Percentiles rank a stretch among this genome's conserved stretches.
Evolutionary conservation across 768 basidiomycete species (phyloP).

Genomic region (Agaricus bisporus): DNA sequence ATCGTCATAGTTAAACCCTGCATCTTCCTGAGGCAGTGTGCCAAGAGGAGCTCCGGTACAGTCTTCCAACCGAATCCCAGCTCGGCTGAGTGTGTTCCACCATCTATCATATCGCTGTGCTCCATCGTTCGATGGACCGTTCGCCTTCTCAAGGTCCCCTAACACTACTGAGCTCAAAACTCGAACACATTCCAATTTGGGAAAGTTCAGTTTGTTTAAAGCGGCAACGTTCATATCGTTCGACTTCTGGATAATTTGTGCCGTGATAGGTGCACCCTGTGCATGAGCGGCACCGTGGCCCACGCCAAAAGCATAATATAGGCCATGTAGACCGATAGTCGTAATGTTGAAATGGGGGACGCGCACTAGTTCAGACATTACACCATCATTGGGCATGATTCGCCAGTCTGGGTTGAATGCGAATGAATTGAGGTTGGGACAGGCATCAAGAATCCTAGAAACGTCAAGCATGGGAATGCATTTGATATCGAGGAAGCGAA

Average conservation of each 20-base stretch:
- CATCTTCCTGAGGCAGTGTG: constrained; percentile 33
- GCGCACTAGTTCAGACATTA: constrained; percentile 34
- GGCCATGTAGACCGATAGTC: constrained; percentile 64
- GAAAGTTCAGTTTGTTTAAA: constrained; percentile 50
- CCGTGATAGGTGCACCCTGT: constrained; percentile 35
- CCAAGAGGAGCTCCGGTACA: constrained; percentile 68
- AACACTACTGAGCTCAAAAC: constrained; percentile 52
- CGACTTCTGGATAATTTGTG: constrained; percentile 40
- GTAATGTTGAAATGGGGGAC: constrained; percentile 52
- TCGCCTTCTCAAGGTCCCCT: constrained; percentile 47
- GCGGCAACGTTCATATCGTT: constrained; percentile 67
- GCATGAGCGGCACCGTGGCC: constrained; percentile 39
- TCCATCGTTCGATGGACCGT: constrained; percentile 40
- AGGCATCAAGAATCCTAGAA: constrained; percentile 52
- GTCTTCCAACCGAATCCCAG: constrained; percentile 63
- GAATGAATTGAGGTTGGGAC: constrained; percentile 56
- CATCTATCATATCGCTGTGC: constrained; percentile 63
- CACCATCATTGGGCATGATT: constrained; percentile 29
- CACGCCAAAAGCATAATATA: constrained; percentile 64
- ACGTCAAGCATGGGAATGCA: constrained; percentile 53
- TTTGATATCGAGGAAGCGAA: constrained; percentile 63
- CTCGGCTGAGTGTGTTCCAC: constrained; percentile 47
- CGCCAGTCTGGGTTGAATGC: constrained; percentile 77
- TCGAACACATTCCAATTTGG: constrained; percentile 52
- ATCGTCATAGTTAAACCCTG: constrained; percentile 21